Evolutionary conservation across 2,329 filamentous ascomycete species (phyloP), one percentile per base, ranked within the genome.

Genomic region (Setomelanomma holmii): DNA sequence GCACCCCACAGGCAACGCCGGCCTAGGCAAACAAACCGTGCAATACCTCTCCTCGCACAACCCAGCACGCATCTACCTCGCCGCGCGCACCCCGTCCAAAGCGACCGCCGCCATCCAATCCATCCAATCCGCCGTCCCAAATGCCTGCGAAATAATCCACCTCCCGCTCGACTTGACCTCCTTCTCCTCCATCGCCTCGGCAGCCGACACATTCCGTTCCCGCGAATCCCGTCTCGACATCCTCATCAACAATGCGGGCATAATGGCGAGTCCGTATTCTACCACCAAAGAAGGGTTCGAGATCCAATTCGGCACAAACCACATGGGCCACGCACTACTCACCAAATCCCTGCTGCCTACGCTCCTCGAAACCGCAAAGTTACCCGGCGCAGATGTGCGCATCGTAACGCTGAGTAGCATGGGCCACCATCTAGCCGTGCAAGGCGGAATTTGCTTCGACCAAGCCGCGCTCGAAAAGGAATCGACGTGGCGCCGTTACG

Each of bases 261-360:
- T 81, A 47, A 77, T 75, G 69, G 69, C 68, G 0, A 56, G 49
- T 0, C 68, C 73, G 1, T 72, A 78, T 35, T 65, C 58, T 20
- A 64, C 71, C 2, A 82, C 79, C 0, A 67, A 73, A 16, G 79
- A 82, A 38, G 79, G 78, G 38, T 81, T 80, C 55, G 80, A 83
- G 61, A 72, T 78, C 24, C 79, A 82, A 45, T 78, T 82, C 50
- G 81, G 78, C 24, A 81, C 77, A 8, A 82, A 83, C 56, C 77
- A 82, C 67, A 67, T 82, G 55, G 81, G 79, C n/a, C 80, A 81
- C 55, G 78, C 79, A 3, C 71, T 82, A 0, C 60, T 82, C 11
- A 80, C 75, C 7, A 78, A 77, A 33, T 69, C 80, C 2, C 72
- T 83, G 0, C 62, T 81, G 1, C 79, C 78, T 1, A 69, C 64